Base-by-base conservation (phyloP, 2,329 filamentous ascomycete species). In the Periconia macrospinosa region DNA sequence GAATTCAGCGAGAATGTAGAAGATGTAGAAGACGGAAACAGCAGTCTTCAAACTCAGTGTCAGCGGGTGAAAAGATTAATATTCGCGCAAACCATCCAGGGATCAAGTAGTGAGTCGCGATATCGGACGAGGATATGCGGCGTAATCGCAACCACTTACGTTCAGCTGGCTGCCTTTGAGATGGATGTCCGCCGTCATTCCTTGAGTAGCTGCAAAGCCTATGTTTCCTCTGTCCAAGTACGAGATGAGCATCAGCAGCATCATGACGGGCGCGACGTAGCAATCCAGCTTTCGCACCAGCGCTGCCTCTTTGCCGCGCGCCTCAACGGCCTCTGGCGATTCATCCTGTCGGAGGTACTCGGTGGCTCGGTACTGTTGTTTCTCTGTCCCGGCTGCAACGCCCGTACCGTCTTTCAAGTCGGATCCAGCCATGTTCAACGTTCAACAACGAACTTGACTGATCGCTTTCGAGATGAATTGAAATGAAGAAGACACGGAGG, bases 181-280 rank as follows among this genome's bases (percentile, higher is more conserved):
- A 17, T 55, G 43, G 42, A 71, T 66, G 49, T 69, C 66, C 6
- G 54, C 50, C 15, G 62, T 65, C 70, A 72, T 73, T 1, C 69
- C 68, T 41, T 70, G 67, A 1, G 69, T 71, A 3, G 70, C 68
- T 8, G 69, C 69, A 51, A 71, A 71, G 1, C 70, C 67, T 40
- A 73, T 73, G 40, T 73, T 72, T 0, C 68, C 67, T 40, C 69
- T 54, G 48, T 72, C 70, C 5, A 73, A 58, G 54, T 73, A 73
- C 45, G 60, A 65, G 20, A 71, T 72, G 23, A 72, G 52, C 65
- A 70, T 70, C 9, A 72, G 55, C 30, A 72, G 53, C 64, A 71
- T 70, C 66, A 73, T 70, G 27, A 73, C 69, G 1, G 70, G 70
- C 3, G 68, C 70, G 41, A 73, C 62, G 40, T 62, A 71, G 49